Conservation (phyloP, 345 rosid genomes). For the Excoecaria agallocha region DNA sequence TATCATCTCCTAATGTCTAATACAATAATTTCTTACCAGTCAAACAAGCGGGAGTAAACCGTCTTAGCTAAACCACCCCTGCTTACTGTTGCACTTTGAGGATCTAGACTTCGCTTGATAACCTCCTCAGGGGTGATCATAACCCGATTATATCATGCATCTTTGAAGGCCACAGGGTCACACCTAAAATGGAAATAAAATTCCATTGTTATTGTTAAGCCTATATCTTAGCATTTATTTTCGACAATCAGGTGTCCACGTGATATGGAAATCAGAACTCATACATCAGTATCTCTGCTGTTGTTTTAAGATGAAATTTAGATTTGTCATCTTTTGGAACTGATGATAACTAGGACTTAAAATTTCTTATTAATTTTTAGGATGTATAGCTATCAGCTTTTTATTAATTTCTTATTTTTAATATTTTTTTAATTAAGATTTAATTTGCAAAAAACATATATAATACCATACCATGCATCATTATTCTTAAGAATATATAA, state of each 20-base stretch:
- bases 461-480: too few species aligned
- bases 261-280: conserved; percentile 15
- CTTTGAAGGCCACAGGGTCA: conserved; percentile 69
- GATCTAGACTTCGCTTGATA: conserved; percentile 86
- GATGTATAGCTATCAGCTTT: too few species aligned
- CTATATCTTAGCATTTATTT: not conserved
- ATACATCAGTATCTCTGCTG: conserved; percentile 87
- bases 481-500: too few species aligned
- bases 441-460: too few species aligned
- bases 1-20: not conserved
- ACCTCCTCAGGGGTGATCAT: conserved; percentile 98
- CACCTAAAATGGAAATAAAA: conserved; percentile 50
- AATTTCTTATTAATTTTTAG: too few species aligned
- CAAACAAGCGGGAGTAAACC: conserved; percentile 77
- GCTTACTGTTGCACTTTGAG: conserved; percentile 76
- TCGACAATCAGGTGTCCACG: not conserved
- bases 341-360: conserved; percentile 78
- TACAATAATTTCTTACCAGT: conserved; percentile 54
- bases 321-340: conserved; percentile 74
- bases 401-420: too few species aligned
- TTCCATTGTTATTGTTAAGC: not conserved
- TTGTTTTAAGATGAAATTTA: conserved; percentile 71
- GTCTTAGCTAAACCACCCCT: conserved; percentile 95
- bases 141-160: conserved; percentile 89
- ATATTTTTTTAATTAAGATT: too few species aligned